Evolutionary conservation across 2,329 filamentous ascomycete genomes (phyloP).

Genomic region (Leptoxyphium fumago): DNA sequence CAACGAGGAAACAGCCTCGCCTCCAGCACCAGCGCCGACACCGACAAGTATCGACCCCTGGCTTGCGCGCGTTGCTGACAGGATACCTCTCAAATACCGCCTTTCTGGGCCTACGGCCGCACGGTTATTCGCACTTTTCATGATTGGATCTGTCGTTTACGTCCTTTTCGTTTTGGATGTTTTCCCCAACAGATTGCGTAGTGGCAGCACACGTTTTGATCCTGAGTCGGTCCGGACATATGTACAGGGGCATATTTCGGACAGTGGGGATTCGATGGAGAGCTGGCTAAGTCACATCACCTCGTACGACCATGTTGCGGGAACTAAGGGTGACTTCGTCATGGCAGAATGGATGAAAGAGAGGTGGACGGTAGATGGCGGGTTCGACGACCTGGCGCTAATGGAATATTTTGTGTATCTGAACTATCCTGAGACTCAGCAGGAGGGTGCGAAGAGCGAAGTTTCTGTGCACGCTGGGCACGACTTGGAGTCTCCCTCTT

Average conservation of each 20-base stretch:
- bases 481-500: conserved; percentile 10
- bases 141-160: conserved; percentile 68
- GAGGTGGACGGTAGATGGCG: conserved; percentile 51
- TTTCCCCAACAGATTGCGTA: conserved; percentile 53
- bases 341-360: conserved; percentile 72
- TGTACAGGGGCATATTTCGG: conserved; percentile 50
- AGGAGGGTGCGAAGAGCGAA: conserved; percentile 63
- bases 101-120: conserved; percentile 53
- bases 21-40: not conserved
- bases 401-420: conserved; percentile 66
- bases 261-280: conserved; percentile 43
- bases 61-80: conserved; percentile 7
- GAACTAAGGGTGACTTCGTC: conserved; percentile 83
- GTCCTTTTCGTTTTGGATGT: conserved; percentile 75
- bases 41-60: conserved; percentile 1
- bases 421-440: conserved; percentile 68
- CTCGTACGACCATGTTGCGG: conserved; percentile 75
- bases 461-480: conserved; percentile 34
- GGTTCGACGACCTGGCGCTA: conserved; percentile 57
- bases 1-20: conserved; percentile 18
- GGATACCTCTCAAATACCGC: conserved; percentile 27
- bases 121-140: conserved; percentile 56
- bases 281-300: conserved; percentile 66
- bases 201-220: conserved; percentile 59
- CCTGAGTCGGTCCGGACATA: conserved; percentile 67